Base-by-base conservation (phyloP, 2,329 filamentous ascomycete genomes). In the Metarhizium sp. region DNA sequence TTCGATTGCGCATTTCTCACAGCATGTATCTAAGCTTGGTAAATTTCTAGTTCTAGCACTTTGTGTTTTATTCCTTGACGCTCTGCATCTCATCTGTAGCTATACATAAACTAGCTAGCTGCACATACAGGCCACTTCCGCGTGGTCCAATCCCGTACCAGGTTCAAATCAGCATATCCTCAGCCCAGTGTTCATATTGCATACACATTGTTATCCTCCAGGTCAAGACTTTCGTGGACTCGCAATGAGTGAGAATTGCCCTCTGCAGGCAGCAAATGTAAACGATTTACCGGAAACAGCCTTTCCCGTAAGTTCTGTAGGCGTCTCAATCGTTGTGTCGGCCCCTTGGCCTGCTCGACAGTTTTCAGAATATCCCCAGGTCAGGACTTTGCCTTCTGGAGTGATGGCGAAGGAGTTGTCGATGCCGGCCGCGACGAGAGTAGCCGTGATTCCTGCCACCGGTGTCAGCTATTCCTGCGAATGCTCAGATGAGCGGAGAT, bases 261-360 rank as follows among this genome's bases (percentile, higher is more conserved):
- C 55, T 20, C 57, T 54, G 18, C 54, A 56, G 8, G 51, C 57
- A n/a, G 55, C 57, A 51, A 52, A 52, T 10, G 50, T 53, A n/a
- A 58, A 56, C 3, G 14, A 45, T 40, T 16, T 54, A 18, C 56
- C 51, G 36, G 18, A 30, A 25, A 52, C 34, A 7, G 40, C 54
- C 13, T 52, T 52, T 49, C 52, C 40, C 5, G 45, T 43, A 16
- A 58, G 29, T 43, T 56, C 52, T 3, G 51, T 57, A 8, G 57
- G 57, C 20, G 20, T 43, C 16, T 52, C n/a, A 5, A 52, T 42
- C 18, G 52, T 55, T 25, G 32, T 50, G 32, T 58, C 43, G 6
- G 78, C 83, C n/a, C 85, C 86, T 56, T 82, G 81, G 2, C 87
- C 87, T 11, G 86, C 88, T 69, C 88, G 86, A 66, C 86, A 88